A percentile compares a stretch with the other conserved stretches of the same genome.
Conservation (phyloP, 331 rosid genomes). For the Acacia pycnantha region DNA sequence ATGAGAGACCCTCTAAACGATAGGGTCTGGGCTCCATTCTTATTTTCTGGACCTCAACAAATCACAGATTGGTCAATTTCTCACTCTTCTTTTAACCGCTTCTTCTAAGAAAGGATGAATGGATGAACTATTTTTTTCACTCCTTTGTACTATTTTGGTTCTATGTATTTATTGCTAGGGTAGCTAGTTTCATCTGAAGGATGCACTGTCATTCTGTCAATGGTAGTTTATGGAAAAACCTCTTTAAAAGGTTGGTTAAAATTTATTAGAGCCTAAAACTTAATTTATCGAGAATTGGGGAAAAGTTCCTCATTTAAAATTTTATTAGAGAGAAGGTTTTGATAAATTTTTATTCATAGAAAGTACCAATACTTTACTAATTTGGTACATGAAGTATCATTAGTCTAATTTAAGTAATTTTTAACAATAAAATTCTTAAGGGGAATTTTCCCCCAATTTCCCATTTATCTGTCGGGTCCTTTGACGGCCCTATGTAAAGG, state of each 20-base stretch:
- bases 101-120: conserved; percentile 41
- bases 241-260: conserved; percentile 24
- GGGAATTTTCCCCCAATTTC: too few species aligned
- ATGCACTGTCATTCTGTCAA: conserved; percentile 40
- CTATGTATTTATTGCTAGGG: conserved; percentile 40
- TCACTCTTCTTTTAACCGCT: conserved; percentile 27
- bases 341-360: too few species aligned
- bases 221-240: conserved; percentile 22
- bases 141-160: conserved; percentile 49
- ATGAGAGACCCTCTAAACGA: conserved; percentile 83
- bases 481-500: conserved; percentile 26
- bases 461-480: neutral
- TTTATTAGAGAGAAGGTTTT: too few species aligned
- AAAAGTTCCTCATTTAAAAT: too few species aligned
- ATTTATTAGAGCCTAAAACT: conserved; percentile 9
- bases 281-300: neutral
- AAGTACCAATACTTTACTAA: too few species aligned
- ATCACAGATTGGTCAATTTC: conserved; percentile 49
- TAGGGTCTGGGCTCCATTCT: conserved; percentile 44
- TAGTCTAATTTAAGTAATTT: too few species aligned
- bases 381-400: too few species aligned
- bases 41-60: conserved; percentile 42
- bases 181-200: conserved; percentile 34
- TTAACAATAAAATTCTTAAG: too few species aligned
- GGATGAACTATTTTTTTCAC: conserved; percentile 35